These are phyloP conservation scores for Syncephalastrum sp. DNA, from an alignment of 371 early-diverging fungal genomes.

Conservation along the genomic window DNA sequence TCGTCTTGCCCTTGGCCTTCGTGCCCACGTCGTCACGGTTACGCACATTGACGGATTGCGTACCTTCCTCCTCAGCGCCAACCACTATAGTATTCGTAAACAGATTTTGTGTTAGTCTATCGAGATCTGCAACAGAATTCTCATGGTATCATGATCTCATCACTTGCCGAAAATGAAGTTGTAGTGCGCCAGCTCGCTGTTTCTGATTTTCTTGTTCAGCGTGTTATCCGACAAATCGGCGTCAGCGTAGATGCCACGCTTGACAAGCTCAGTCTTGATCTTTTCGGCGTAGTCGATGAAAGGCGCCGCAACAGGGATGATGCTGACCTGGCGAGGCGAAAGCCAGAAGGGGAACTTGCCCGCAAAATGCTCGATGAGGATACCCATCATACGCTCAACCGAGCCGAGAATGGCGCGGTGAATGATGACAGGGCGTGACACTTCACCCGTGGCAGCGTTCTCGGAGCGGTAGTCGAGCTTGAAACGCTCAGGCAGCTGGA, in stretches of 20 bases:
- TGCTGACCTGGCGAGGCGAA: slow-evolving; percentile 92
- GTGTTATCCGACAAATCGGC: slow-evolving; percentile 87
- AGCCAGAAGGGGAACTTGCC: slow-evolving; percentile 99
- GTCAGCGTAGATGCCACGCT: slow-evolving; percentile 84
- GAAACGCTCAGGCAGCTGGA: slow-evolving; percentile 96
- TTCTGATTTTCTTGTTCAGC: slow-evolving; percentile 95
- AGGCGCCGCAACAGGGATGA: slow-evolving; percentile 80
- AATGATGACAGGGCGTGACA: slow-evolving; percentile 95
- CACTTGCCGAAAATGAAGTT: slow-evolving; percentile 74
- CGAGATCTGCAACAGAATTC: background rate
- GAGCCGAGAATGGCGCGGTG: slow-evolving; percentile 99
- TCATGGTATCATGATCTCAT: background rate
- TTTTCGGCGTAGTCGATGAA: slow-evolving; percentile 70
- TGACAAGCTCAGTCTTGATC: slow-evolving; percentile 50
- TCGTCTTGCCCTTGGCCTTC: slow-evolving; percentile 80
- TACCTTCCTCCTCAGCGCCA: slow-evolving; percentile 88
- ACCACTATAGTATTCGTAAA: slow-evolving; percentile 69
- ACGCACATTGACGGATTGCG: slow-evolving; percentile 89
- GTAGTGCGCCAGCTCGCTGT: slow-evolving; percentile 79
- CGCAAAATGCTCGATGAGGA: slow-evolving; percentile 91
- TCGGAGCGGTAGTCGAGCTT: slow-evolving; percentile 83
- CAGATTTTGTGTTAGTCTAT: slow-evolving; percentile 33
- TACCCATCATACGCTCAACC: slow-evolving; percentile 98
- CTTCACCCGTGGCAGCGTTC: slow-evolving; percentile 42
- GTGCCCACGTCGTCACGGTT: slow-evolving; percentile 83